Base-by-base conservation (phyloP, 371 early-diverging fungal species). In the Mortierella sp. region DNA sequence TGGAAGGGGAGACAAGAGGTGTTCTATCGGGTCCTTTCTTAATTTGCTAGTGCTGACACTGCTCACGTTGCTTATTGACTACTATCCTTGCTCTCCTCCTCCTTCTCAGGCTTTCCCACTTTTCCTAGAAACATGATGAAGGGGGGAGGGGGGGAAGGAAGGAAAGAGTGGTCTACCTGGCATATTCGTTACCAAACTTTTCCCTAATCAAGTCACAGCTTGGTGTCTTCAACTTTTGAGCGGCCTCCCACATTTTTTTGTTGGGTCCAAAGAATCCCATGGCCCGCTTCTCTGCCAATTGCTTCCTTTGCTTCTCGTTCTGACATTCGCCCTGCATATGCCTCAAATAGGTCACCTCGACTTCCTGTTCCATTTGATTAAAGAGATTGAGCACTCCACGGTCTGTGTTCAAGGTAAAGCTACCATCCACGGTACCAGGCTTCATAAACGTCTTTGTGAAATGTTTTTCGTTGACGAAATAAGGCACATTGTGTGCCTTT, bases 251-350 rank as follows among this genome's bases (percentile, higher is more conserved):
- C 52, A 65, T 43, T 29, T 69, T 72, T 0, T 30, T 57, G 23
- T 79, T 66, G 0, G 60, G 45, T 0, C 79, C 73, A 69, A 73
- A 79, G 57, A 79, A 79, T 9, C 79, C 73, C 72, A 79, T 66
- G 0, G 79, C 79, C 28, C 58, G 58, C 25, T 72, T 69, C 57
- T 37, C 18, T 14, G 72, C 72, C 43, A 63, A n/a, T 29, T 68
- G 69, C 55, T 66, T 68, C 57, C 55, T 62, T 53, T 69, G 55
- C 26, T 55, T 56, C 58, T 79, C 80, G 2, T 60, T 64, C 26
- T 56, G 57, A 23, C 80, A 79, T 7, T 50, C 23, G 6, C n/a
- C 52, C 58, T 60, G 66, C 67, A 73, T 61, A 19, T 63, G 62
- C 4, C 46, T 56, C 47, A 73, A 48, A 47, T 66, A 79, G 1